These are phyloP conservation scores for Yamadazyma philogaea DNA, from an alignment of 805 yeast genomes.

Conservation along the genomic window DNA sequence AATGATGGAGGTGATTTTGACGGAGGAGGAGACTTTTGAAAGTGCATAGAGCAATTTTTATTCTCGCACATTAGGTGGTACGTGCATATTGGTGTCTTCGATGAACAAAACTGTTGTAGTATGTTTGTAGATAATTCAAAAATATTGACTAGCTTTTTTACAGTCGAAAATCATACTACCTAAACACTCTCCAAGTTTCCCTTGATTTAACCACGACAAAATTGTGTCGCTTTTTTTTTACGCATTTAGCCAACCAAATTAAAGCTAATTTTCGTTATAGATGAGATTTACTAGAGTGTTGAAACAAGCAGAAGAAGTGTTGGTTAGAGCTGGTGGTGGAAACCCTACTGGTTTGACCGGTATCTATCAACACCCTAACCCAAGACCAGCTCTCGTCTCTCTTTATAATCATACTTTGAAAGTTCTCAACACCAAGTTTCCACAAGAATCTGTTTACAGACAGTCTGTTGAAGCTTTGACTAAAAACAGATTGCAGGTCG, in stretches of 20 bases:
- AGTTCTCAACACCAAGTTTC: constrained; percentile 58
- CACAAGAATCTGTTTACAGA: constrained; percentile 70
- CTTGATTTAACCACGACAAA: neutral
- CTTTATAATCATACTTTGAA: constrained; percentile 68
- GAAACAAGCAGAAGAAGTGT: constrained; percentile 48
- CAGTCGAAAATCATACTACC: no score
- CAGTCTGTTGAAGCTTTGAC: constrained; percentile 73
- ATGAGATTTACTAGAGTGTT: constrained; percentile 44
- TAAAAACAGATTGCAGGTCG: constrained; percentile 62
- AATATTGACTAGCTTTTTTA: neutral
- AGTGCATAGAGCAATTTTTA: no score
- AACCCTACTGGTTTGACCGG: constrained; percentile 83
- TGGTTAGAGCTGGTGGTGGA: constrained; percentile 58
- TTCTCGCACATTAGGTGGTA: no score
- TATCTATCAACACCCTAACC: constrained; percentile 73
- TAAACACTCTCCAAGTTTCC: neutral
- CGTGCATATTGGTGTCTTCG: neutral
- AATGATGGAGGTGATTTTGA: constrained; percentile 33
- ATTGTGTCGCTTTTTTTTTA: constrained; percentile 1
- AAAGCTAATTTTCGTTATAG: constrained; percentile 7
- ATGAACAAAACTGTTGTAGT: no score
- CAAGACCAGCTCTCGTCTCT: constrained; percentile 72
- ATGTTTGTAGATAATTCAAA: neutral
- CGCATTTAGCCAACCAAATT: constrained; percentile 15
- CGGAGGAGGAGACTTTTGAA: constrained; percentile 12